phyloP scores from a whole-genome alignment of 768 basidiomycete species.

The Hebeloma cylindrosporum region DNA sequence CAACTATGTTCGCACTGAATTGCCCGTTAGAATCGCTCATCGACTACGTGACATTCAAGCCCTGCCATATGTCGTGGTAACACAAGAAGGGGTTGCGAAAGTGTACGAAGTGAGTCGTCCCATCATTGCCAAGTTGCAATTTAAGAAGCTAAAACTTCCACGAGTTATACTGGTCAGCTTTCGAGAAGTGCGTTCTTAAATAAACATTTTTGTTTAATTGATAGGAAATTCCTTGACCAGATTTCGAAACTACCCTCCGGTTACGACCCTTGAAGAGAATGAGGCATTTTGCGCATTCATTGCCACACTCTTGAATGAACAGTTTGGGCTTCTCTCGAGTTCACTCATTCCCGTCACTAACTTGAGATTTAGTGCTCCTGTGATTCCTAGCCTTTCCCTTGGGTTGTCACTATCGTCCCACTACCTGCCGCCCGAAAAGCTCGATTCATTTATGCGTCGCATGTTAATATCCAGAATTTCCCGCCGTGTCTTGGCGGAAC shows the following conservation, averaged over 20 bases:
- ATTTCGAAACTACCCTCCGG: constrained; percentile 70
- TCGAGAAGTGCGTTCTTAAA: constrained; percentile 61
- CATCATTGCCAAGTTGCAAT: background rate
- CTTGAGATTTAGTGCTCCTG: constrained; percentile 51
- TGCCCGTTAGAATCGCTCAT: constrained; percentile 87
- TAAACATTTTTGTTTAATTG: background rate
- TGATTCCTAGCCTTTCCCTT: constrained; percentile 80
- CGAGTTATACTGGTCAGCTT: constrained; percentile 87
- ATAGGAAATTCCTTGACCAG: constrained; percentile 35
- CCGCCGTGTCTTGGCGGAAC: constrained; percentile 83
- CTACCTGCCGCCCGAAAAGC: constrained; percentile 70
- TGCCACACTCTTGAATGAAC: constrained; percentile 61
- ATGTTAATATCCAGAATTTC: constrained; percentile 93
- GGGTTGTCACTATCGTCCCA: constrained; percentile 85
- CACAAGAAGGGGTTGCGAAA: constrained; percentile 76
- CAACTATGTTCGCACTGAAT: constrained; percentile 86
- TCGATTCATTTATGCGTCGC: constrained; percentile 86
- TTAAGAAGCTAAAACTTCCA: constrained; percentile 3
- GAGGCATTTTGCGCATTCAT: constrained; percentile 76
- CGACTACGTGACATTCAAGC: constrained; percentile 84
- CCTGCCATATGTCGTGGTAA: constrained; percentile 84
- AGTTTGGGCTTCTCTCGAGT: constrained; percentile 49
- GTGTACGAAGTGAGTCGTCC: constrained; percentile 71
- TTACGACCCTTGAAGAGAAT: constrained; percentile 75
- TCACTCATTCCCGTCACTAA: constrained; percentile 5